Percentiles rank a stretch among this genome's conserved stretches.
Evolutionary conservation across 805 yeast genomes (phyloP).

Genomic region (Ogataea nakhonphanomensis): DNA sequence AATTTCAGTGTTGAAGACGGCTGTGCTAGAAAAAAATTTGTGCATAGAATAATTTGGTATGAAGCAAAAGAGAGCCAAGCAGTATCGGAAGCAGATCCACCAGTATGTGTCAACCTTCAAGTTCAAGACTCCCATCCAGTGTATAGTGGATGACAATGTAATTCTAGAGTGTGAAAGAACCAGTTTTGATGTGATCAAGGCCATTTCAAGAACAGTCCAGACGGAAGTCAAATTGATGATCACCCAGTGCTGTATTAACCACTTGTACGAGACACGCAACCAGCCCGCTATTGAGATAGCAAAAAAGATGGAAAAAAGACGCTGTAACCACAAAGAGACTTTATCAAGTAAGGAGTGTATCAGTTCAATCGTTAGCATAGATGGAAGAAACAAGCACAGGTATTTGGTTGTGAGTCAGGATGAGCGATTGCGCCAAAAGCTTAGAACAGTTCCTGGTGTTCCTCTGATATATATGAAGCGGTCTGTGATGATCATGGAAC

Average conservation of each 20-base stretch:
- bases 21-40: conserved; percentile 9
- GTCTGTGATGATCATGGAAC: conserved; percentile 95
- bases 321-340: conserved; percentile 70
- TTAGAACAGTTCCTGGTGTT: conserved; percentile 82
- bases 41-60: conserved; percentile 37
- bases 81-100: conserved; percentile 89
- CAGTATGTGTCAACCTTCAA: conserved; percentile 82
- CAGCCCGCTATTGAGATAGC: conserved; percentile 79
- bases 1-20: conserved; percentile 2
- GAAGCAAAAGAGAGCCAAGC: conserved; percentile 96
- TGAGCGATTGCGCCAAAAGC: conserved; percentile 57
- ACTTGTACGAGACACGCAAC: conserved; percentile 66
- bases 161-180: conserved; percentile 62
- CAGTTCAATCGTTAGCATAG: conserved; percentile 59
- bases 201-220: conserved; percentile 76
- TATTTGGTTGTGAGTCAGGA: conserved; percentile 87
- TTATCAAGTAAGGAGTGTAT: conserved; percentile 73
- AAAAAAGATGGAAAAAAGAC: conserved; percentile 82
- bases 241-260: conserved; percentile 93
- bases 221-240: conserved; percentile 86
- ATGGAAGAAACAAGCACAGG: conserved; percentile 83
- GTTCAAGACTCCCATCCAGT: conserved; percentile 92
- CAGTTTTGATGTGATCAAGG: conserved; percentile 77
- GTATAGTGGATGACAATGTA: conserved; percentile 77
- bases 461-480: conserved; percentile 86